Evolutionary conservation across 257 asterid species (phyloP).

Genomic region (Ophiorrhiza pumila): DNA sequence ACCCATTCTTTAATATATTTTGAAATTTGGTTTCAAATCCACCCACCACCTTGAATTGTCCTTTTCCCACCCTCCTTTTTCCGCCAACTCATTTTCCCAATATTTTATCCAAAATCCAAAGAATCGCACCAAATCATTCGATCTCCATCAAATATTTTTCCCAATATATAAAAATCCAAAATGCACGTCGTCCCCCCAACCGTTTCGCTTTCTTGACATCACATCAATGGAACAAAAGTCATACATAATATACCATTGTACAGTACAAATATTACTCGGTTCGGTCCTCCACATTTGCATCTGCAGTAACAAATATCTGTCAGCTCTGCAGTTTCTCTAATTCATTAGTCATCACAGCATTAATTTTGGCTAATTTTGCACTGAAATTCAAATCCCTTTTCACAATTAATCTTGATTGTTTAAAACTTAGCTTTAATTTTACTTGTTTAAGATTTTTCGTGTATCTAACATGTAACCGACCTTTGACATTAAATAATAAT

Average conservation of each 20-base stretch:
- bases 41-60: neutral
- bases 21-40: neutral
- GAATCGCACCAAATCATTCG: neutral
- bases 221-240: neutral
- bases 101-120: neutral
- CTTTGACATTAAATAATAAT: neutral
- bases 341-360: no score
- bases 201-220: neutral
- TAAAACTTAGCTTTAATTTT: no score
- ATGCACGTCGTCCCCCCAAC: neutral
- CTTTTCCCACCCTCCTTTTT: neutral
- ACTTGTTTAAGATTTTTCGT: no score
- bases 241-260: neutral
- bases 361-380: no score
- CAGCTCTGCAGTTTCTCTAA: no score
- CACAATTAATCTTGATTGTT: no score
- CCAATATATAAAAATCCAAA: neutral
- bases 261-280: neutral
- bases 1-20: no score
- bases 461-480: no score
- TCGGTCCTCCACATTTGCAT: neutral
- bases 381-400: no score
- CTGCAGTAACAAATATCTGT: no score
- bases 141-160: neutral
- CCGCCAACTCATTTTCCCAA: neutral